These are phyloP conservation scores for Vicia faba DNA, from an alignment of 306 rosid species.

Conservation along the genomic window DNA sequence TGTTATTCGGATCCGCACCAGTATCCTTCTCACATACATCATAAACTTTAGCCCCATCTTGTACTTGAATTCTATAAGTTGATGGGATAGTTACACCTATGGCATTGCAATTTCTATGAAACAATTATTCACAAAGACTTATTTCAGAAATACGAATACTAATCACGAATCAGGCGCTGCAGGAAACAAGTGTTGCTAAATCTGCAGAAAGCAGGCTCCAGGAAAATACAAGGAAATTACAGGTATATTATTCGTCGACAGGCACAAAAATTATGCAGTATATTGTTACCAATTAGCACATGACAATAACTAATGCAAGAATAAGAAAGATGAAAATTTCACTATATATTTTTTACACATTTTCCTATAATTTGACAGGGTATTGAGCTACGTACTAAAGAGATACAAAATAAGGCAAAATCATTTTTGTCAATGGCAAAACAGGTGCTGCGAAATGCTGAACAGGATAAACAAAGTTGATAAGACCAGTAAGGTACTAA, in stretches of 20 bases:
- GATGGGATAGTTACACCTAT: no score
- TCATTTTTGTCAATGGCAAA: constrained; percentile 86
- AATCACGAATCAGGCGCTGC: constrained; percentile 35
- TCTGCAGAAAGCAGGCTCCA: constrained; percentile 70
- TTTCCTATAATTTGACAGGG: constrained; percentile 51
- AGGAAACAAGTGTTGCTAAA: constrained; percentile 69
- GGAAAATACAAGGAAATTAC: constrained; percentile 60
- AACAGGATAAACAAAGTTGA: constrained; percentile 55
- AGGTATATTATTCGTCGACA: constrained; percentile 46
- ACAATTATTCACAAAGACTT: no score
- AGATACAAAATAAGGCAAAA: constrained; percentile 78
- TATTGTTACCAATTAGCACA: not conserved
- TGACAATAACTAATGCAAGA: constrained; percentile 21
- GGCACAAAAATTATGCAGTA: not conserved
- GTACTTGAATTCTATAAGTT: no score
- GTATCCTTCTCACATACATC: no score
- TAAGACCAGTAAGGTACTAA: constrained; percentile 6
- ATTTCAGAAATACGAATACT: constrained; percentile 14
- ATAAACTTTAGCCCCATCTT: no score
- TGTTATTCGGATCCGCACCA: no score
- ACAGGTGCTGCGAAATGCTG: constrained; percentile 63
- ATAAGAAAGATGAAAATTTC: not conserved
- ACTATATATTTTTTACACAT: constrained; percentile 1
- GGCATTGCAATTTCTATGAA: no score
- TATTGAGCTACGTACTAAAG: constrained; percentile 53